Conservation (phyloP, 208 protist genomes). For the Angomonas deanei region DNA sequence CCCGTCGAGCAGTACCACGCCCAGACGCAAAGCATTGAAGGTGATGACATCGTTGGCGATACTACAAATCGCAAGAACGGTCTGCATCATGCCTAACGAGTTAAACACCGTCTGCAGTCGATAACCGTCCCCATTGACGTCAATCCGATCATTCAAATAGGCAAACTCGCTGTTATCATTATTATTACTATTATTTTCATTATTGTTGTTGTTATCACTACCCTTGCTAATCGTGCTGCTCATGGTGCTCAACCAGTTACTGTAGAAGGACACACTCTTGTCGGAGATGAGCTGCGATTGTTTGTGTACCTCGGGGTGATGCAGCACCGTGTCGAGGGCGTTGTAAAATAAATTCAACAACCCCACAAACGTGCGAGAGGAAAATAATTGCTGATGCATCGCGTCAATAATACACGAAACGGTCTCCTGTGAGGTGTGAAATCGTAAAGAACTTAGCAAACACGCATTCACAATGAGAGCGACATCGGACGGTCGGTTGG, state of each 20-base stretch:
- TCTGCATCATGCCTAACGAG: constrained; percentile 45
- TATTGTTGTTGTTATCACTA: background rate
- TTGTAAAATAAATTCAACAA: constrained; percentile 66
- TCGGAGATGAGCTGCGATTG: background rate
- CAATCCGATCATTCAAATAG: too few relatives aligned
- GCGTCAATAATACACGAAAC: constrained; percentile 34
- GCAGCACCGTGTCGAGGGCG: constrained; percentile 37
- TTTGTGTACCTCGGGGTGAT: constrained; percentile 21
- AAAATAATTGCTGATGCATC: constrained; percentile 41
- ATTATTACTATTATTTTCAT: constrained; percentile 5
- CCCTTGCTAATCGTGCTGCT: background rate
- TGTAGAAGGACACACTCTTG: constrained; percentile 2
- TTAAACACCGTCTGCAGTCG: constrained; percentile 53
- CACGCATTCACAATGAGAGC: constrained; percentile 32
- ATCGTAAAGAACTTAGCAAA: constrained; percentile 21
- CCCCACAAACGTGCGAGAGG: constrained; percentile 52
- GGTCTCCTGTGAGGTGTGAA: constrained; percentile 24
- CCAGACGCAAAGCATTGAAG: constrained; percentile 54
- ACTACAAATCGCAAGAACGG: constrained; percentile 42
- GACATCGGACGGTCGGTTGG: constrained; percentile 17
- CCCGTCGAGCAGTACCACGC: constrained; percentile 62
- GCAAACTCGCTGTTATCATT: too few relatives aligned
- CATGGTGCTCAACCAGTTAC: background rate
- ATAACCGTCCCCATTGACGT: constrained; percentile 21
- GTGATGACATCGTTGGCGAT: constrained; percentile 56